These are phyloP conservation scores for Zelonia costaricensis DNA, from an alignment of 208 protist species.

Conservation along the genomic window DNA sequence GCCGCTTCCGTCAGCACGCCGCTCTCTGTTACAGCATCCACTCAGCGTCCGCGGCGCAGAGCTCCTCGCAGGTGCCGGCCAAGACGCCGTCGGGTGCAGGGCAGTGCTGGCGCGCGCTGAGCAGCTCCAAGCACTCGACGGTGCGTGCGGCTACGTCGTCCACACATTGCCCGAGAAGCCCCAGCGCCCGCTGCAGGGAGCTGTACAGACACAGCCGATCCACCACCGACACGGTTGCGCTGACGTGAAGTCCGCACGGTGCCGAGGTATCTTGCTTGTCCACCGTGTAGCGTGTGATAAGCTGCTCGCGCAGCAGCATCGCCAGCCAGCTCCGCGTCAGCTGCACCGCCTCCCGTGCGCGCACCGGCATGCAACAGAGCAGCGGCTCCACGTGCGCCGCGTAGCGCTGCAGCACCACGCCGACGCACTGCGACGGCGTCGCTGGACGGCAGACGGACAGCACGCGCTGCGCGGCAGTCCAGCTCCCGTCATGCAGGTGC, in stretches of 20 bases:
- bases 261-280: too few species aligned
- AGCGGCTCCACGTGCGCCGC: conserved; percentile 23
- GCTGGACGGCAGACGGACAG: conserved; percentile 13
- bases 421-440: neutral
- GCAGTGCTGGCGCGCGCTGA: conserved; percentile 6
- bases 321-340: conserved; percentile 23
- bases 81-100: conserved; percentile 15
- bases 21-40: too few species aligned
- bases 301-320: conserved; percentile 5
- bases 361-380: neutral
- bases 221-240: conserved; percentile 3
- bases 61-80: conserved; percentile 22
- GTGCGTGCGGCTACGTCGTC: neutral
- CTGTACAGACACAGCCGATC: conserved; percentile 24
- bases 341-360: neutral
- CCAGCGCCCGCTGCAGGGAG: conserved; percentile 8
- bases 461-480: conserved; percentile 10
- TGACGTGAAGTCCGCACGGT: neutral
- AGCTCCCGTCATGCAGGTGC: conserved; percentile 8
- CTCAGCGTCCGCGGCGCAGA: conserved; percentile 2
- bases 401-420: conserved; percentile 24
- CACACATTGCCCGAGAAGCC: neutral
- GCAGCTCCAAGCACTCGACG: conserved; percentile 2
- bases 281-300: too few species aligned
- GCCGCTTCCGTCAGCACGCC: too few species aligned